Conservation (phyloP, 495 filamentous ascomycete species). For the Aspergillus heteromorphus region DNA sequence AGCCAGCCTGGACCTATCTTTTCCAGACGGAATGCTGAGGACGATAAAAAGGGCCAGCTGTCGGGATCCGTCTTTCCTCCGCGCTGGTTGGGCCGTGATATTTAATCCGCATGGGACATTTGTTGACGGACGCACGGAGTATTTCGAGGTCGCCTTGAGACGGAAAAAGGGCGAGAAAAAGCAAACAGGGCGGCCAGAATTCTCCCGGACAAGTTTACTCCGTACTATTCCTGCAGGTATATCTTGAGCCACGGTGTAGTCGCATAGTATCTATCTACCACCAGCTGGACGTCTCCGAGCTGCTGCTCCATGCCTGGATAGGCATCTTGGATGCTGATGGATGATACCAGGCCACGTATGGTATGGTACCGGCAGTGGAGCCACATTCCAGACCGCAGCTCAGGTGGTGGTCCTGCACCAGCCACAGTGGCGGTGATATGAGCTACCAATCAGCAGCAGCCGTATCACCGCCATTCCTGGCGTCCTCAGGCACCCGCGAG, state of each 20-base stretch:
- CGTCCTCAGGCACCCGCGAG: neutral
- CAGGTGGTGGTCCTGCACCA: constrained; percentile 16
- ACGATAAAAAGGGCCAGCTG: neutral
- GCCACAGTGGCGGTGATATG: constrained; percentile 34
- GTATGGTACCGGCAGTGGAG: constrained; percentile 7
- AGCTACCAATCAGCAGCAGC: constrained; percentile 24
- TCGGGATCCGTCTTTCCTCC: neutral
- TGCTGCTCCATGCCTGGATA: neutral
- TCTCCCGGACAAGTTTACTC: too few species aligned
- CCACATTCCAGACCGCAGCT: neutral
- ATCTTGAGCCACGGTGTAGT: neutral
- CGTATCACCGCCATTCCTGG: constrained; percentile 34
- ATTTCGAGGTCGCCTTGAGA: neutral
- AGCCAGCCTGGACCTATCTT: neutral
- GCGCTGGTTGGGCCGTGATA: neutral
- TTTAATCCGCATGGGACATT: neutral
- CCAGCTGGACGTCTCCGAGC: neutral
- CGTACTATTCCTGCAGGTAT: too few species aligned
- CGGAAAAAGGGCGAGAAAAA: neutral
- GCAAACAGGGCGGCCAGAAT: neutral
- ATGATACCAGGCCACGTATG: constrained; percentile 1
- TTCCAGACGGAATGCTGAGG: neutral
- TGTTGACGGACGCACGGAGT: neutral
- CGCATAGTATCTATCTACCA: neutral
- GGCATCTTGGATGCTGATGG: too few species aligned